A percentile compares a stretch with the other conserved stretches of the same genome.
phyloP scores from a whole-genome alignment of 495 filamentous ascomycete genomes.

The Penicillium cataractarum region DNA sequence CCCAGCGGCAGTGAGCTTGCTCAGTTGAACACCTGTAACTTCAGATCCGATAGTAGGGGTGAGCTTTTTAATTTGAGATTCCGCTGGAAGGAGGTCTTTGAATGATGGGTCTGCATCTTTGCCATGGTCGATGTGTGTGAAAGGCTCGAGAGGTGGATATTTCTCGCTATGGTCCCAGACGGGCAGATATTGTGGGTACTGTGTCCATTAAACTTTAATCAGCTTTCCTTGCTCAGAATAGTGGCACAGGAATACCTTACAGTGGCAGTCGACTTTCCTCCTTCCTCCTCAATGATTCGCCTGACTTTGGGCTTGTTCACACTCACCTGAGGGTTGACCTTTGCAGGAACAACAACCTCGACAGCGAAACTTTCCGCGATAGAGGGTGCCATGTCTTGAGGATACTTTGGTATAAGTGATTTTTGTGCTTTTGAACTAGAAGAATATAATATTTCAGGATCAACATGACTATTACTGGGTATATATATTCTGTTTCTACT shows the following conservation, averaged over 20 bases:
- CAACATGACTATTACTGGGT: too few species aligned
- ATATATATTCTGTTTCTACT: not conserved
- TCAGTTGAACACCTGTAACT: constrained; percentile 76
- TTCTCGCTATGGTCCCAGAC: constrained; percentile 33
- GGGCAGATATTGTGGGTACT: constrained; percentile 34
- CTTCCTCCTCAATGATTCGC: constrained; percentile 33
- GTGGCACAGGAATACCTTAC: constrained; percentile 2
- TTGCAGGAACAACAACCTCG: constrained; percentile 26
- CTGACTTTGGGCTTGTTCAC: constrained; percentile 21
- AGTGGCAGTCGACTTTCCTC: constrained; percentile 29
- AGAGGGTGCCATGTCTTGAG: constrained; percentile 28
- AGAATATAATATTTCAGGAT: not conserved
- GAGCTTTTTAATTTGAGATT: constrained; percentile 52
- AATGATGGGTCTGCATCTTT: constrained; percentile 69
- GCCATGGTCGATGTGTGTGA: constrained; percentile 74
- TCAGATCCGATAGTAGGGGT: constrained; percentile 78
- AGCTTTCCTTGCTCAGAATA: not conserved
- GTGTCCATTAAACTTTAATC: not conserved
- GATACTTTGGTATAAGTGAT: not conserved
- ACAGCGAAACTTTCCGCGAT: constrained; percentile 16
- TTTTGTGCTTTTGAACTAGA: not conserved
- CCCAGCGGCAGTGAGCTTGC: constrained; percentile 62
- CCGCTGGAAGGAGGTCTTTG: constrained; percentile 63
- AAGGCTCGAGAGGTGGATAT: constrained; percentile 68
- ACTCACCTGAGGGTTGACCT: constrained; percentile 2